These are phyloP conservation scores for Serpula lacrymans DNA, from an alignment of 768 basidiomycete genomes.

Conservation along the genomic window DNA sequence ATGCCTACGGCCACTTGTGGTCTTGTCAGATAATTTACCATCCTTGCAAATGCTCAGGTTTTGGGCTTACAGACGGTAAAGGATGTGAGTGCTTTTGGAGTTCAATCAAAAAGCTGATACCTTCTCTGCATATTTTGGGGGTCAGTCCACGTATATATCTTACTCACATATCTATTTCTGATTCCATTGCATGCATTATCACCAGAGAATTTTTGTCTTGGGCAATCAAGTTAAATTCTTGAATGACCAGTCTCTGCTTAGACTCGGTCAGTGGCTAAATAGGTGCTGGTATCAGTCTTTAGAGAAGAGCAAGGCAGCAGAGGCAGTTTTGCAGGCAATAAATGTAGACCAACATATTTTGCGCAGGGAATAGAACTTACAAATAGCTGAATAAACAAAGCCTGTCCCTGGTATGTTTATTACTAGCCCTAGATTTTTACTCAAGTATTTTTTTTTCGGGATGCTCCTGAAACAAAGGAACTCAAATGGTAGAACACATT, in stretches of 20 bases:
- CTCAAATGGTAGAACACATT: conserved; percentile 1
- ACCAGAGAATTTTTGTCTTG: conserved; percentile 22
- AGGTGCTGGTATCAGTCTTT: conserved; percentile 7
- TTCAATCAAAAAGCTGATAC: conserved; percentile 15
- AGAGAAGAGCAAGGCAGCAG: conserved; percentile 3
- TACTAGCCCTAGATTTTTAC: neutral
- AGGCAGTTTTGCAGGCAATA: neutral
- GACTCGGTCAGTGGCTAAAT: conserved; percentile 14
- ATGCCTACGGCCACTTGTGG: conserved; percentile 34
- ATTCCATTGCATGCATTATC: too few relatives aligned
- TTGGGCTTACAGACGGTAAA: conserved; percentile 26
- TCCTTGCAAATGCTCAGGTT: conserved; percentile 24
- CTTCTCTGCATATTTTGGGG: conserved; percentile 14
- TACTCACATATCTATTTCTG: conserved; percentile 1
- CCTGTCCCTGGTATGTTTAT: conserved; percentile 2
- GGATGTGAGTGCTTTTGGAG: conserved; percentile 27
- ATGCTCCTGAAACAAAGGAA: neutral
- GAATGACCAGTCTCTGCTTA: conserved; percentile 7
- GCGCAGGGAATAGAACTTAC: conserved; percentile 8
- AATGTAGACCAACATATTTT: neutral
- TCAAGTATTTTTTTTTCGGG: neutral
- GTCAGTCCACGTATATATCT: too few relatives aligned
- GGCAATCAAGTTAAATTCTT: conserved; percentile 22
- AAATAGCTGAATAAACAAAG: conserved; percentile 3
- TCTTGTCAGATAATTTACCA: conserved; percentile 33